These are phyloP conservation scores for Apiosordaria backusii DNA, from an alignment of 495 filamentous ascomycete genomes.

Conservation along the genomic window DNA sequence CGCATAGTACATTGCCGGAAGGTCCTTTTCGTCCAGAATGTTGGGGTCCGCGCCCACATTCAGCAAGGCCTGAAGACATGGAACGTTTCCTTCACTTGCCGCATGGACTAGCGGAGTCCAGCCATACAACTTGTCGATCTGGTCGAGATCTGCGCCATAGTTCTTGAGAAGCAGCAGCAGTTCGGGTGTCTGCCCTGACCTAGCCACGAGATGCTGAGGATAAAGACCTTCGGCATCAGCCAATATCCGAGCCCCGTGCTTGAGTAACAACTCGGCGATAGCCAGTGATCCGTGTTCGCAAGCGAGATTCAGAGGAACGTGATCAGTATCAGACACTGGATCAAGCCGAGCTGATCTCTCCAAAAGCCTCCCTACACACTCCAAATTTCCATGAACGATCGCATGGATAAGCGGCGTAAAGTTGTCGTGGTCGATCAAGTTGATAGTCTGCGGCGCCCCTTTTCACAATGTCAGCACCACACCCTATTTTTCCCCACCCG, in stretches of 20 bases:
- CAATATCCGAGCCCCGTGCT: slow-evolving; percentile 70
- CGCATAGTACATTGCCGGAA: slow-evolving; percentile 96
- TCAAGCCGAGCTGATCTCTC: slow-evolving; percentile 71
- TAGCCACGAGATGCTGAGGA: slow-evolving; percentile 94
- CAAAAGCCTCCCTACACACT: slow-evolving; percentile 74
- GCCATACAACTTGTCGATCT: slow-evolving; percentile 90
- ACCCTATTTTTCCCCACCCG: not conserved
- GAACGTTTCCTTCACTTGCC: slow-evolving; percentile 91
- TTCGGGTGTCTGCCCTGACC: slow-evolving; percentile 76
- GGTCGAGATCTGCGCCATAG: slow-evolving; percentile 88
- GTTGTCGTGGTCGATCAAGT: slow-evolving; percentile 90
- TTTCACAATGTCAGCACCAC: slow-evolving; percentile 10
- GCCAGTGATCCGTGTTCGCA: slow-evolving; percentile 84
- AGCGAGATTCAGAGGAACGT: slow-evolving; percentile 89
- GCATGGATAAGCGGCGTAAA: slow-evolving; percentile 94
- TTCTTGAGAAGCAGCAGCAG: slow-evolving; percentile 74
- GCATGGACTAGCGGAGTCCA: slow-evolving; percentile 98
- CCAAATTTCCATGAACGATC: slow-evolving; percentile 77
- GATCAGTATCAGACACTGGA: slow-evolving; percentile 77
- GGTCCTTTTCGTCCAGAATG: slow-evolving; percentile 82
- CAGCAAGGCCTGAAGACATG: slow-evolving; percentile 75
- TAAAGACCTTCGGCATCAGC: slow-evolving; percentile 94
- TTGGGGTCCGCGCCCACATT: slow-evolving; percentile 68
- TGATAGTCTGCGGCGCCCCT: slow-evolving; percentile 61
- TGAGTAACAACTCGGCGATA: slow-evolving; percentile 79